Percentiles rank a stretch among this genome's conserved stretches.
Conservation (phyloP, 345 rosid genomes). For the Boechera divaricarpa region DNA sequence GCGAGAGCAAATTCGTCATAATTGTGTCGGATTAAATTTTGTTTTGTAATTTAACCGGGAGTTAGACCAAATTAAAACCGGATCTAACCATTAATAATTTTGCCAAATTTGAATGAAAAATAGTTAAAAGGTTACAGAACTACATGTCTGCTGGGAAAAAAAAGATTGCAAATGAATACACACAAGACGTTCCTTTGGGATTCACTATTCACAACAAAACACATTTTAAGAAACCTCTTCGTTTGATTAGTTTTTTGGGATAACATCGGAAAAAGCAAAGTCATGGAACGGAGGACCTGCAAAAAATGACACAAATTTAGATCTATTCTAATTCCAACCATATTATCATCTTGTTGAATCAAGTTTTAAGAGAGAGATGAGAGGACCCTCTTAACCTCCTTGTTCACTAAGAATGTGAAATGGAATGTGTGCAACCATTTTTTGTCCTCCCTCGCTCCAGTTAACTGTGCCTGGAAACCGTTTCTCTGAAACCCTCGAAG, state of each 20-base stretch:
- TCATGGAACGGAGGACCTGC: conserved; percentile 97
- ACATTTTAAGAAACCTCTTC: conserved; percentile 9
- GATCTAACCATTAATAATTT: not conserved
- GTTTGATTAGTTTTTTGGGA: conserved; percentile 45
- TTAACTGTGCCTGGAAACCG: conserved; percentile 74
- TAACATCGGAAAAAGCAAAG: conserved; percentile 70
- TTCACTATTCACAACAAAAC: conserved; percentile 27
- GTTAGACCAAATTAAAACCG: not conserved
- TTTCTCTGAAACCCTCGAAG: conserved; percentile 58
- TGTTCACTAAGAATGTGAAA: conserved; percentile 84
- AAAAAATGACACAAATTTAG: conserved; percentile 12
- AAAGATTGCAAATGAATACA: not conserved
- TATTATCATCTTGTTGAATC: not conserved
- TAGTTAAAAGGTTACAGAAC: conserved; percentile 7
- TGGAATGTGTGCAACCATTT: conserved; percentile 77
- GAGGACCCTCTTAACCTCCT: conserved; percentile 56
- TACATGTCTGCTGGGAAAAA: conserved; percentile 12
- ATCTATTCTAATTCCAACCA: not conserved
- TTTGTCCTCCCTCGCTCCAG: conserved; percentile 78
- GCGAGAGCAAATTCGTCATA: conserved; percentile 25
- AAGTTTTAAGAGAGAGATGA: conserved; percentile 7
- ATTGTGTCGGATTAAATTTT: conserved; percentile 9
- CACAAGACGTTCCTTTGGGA: not conserved
- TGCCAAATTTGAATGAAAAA: not conserved
- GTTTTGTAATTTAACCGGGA: not conserved